phyloP scores from a whole-genome alignment of 2,329 filamentous ascomycete species.

The Calonectria pauciramosa region DNA sequence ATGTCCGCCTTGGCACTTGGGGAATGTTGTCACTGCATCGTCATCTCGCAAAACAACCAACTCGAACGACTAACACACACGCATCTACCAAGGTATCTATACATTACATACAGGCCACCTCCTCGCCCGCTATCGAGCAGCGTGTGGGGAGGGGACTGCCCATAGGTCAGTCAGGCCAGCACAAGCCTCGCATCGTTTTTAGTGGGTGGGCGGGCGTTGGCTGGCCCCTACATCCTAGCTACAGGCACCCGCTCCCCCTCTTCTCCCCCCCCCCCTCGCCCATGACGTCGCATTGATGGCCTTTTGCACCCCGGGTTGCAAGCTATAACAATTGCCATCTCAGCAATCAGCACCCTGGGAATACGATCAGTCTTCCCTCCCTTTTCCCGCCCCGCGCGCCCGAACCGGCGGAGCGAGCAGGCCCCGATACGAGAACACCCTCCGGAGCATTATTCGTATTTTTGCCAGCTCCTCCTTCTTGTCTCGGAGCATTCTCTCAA shows the following conservation, averaged over 20 bases:
- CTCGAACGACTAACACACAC: not conserved
- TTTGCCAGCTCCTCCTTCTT: not conserved
- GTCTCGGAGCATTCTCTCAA: conserved; percentile 2
- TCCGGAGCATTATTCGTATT: not conserved
- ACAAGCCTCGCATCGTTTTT: conserved; percentile 1
- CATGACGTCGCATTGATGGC: not conserved
- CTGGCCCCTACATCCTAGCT: conserved; percentile 2
- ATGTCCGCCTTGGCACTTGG: not conserved
- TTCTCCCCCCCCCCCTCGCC: not conserved
- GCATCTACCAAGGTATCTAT: not conserved
- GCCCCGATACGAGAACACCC: not conserved
- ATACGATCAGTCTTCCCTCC: not conserved
- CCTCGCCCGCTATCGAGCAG: not conserved
- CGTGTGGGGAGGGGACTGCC: not conserved
- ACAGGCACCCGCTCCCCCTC: conserved; percentile 24
- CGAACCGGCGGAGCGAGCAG: too few relatives aligned
- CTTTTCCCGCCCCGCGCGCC: not conserved
- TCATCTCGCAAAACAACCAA: not conserved
- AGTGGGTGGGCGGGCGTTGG: conserved; percentile 10
- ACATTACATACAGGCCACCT: not conserved
- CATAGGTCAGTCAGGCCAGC: not conserved
- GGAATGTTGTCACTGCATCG: not conserved
- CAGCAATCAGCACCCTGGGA: not conserved
- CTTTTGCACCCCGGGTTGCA: not conserved
- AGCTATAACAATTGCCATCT: not conserved